Percentiles rank a stretch among this genome's conserved stretches.
phyloP scores from a whole-genome alignment of 768 basidiomycete genomes.

The Tylopilus vinaceipallidus region DNA sequence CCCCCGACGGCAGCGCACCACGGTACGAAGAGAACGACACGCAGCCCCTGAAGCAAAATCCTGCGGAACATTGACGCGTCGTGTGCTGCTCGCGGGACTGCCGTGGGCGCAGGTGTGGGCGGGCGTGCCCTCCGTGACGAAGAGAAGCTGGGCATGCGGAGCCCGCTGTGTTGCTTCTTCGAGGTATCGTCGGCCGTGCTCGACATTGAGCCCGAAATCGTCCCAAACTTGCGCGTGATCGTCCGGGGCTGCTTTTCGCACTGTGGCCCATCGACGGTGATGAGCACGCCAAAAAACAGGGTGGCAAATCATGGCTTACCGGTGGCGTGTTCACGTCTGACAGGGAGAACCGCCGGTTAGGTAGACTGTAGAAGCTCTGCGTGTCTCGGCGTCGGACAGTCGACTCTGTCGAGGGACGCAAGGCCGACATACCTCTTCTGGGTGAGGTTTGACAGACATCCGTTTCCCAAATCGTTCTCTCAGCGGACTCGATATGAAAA shows the following conservation, averaged over 20 bases:
- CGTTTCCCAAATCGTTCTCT: conserved; percentile 31
- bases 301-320: conserved; percentile 12
- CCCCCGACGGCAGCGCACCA: conserved; percentile 38
- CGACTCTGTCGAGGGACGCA: too few relatives aligned
- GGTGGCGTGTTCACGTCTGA: conserved; percentile 16
- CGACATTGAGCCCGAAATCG: conserved; percentile 23
- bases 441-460: conserved; percentile 22
- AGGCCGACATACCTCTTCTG: conserved; percentile 26
- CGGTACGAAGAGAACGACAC: conserved; percentile 30
- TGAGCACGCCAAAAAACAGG: background rate
- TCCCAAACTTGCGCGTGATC: conserved; percentile 24
- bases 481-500: conserved; percentile 25
- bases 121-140: background rate
- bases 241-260: background rate
- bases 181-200: background rate
- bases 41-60: conserved; percentile 8
- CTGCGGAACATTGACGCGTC: background rate
- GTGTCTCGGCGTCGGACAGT: background rate
- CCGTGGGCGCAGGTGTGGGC: background rate
- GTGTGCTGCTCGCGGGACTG: background rate
- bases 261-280: background rate
- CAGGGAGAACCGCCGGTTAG: conserved; percentile 31
- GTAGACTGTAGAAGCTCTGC: conserved; percentile 28
- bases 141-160: conserved; percentile 16
- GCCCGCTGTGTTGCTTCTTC: conserved; percentile 10